phyloP scores from a whole-genome alignment of 106 monocot species.

The Allium fistulosum region DNA sequence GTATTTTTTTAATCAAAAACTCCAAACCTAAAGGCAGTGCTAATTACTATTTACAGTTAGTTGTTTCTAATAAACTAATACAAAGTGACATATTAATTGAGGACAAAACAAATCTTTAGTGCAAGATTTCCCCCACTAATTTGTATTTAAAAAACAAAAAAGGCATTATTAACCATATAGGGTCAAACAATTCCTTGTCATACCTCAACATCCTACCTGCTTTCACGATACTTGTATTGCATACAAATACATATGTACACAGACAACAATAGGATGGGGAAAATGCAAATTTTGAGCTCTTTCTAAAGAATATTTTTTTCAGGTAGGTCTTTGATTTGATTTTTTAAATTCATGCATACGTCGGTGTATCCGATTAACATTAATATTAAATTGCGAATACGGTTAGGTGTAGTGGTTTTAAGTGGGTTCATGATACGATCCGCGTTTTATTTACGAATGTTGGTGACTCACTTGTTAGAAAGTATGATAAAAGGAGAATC shows the following conservation, averaged over 20 bases:
- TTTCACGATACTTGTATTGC: background rate
- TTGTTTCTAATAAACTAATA: background rate
- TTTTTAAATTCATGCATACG: background rate
- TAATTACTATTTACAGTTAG: background rate
- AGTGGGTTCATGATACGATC: conserved; percentile 2
- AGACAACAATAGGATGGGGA: background rate
- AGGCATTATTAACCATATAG: background rate
- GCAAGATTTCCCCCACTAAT: background rate
- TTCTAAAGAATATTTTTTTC: background rate
- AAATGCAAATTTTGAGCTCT: conserved; percentile 1
- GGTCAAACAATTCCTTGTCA: conserved; percentile 1
- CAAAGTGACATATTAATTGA: background rate
- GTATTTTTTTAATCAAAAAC: background rate
- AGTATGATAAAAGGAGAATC: background rate
- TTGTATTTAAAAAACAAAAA: background rate
- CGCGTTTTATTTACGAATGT: conserved; percentile 10
- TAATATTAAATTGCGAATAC: conserved; percentile 7
- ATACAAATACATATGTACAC: background rate
- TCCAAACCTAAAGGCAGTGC: background rate
- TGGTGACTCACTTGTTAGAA: conserved; percentile 9
- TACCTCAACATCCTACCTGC: conserved; percentile 2
- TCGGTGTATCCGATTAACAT: conserved; percentile 1
- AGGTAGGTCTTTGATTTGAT: background rate
- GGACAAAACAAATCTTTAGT: background rate
- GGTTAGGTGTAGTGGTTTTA: conserved; percentile 13